phyloP scores from a whole-genome alignment of 805 yeast species.

The Wickerhamiella sorbophila region DNA sequence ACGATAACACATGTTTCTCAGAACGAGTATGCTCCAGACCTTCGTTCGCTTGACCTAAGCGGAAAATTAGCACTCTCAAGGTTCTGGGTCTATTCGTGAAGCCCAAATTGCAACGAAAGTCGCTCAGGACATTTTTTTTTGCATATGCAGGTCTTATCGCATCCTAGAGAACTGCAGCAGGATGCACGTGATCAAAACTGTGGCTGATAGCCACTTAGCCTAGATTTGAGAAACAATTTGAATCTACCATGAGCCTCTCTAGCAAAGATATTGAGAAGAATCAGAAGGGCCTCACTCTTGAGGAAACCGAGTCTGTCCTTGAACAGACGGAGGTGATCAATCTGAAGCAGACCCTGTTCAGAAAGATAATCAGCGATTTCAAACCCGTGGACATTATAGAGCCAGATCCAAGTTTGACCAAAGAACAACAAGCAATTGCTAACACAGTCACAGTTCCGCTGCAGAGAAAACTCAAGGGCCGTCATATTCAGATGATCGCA shows the following conservation, averaged over 20 bases:
- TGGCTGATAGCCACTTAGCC: too few relatives aligned
- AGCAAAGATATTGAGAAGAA: background rate
- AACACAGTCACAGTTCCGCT: constrained; percentile 15
- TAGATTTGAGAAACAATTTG: too few relatives aligned
- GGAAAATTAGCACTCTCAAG: too few relatives aligned
- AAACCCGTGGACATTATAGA: constrained; percentile 31
- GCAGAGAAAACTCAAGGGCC: constrained; percentile 26
- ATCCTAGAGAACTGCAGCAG: too few relatives aligned
- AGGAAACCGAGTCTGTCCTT: background rate
- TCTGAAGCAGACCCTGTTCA: background rate
- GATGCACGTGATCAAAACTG: too few relatives aligned
- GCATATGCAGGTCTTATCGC: too few relatives aligned
- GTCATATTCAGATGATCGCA: constrained; percentile 45
- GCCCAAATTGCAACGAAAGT: too few relatives aligned
- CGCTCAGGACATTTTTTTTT: too few relatives aligned
- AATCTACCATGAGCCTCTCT: background rate
- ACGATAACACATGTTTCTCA: too few relatives aligned
- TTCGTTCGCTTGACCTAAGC: too few relatives aligned
- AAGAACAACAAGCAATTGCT: constrained; percentile 17
- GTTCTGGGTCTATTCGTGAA: too few relatives aligned
- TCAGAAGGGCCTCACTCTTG: background rate
- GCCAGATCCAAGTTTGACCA: constrained; percentile 25
- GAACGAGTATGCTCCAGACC: too few relatives aligned
- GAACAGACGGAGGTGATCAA: background rate
- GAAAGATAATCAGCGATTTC: constrained; percentile 26